Evolutionary conservation across 2,329 filamentous ascomycete genomes (phyloP).

Genomic region (Chrysoporthe deuterocubensis): DNA sequence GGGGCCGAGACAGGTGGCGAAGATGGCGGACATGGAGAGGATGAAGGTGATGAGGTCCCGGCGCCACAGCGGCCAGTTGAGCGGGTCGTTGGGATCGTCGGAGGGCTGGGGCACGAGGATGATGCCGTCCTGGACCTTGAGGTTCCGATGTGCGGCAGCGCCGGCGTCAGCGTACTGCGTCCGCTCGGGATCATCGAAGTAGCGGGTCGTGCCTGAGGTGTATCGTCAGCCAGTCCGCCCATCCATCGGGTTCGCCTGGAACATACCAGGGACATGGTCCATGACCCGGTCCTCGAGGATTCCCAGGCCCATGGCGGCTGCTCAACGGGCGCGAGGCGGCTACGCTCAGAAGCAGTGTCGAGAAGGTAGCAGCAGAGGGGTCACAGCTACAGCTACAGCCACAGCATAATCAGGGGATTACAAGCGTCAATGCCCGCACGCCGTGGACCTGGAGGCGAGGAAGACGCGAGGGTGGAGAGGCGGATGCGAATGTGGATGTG

Average conservation of each 20-base stretch:
- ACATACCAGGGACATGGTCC: conserved; percentile 74
- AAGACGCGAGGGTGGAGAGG: no score
- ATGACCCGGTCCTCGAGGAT: conserved; percentile 71
- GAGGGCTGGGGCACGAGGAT: conserved; percentile 90
- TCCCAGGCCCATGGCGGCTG: conserved; percentile 66
- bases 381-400: neutral
- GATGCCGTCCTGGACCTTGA: conserved; percentile 68
- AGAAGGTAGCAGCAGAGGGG: neutral
- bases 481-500: neutral
- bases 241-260: no score
- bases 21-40: conserved; percentile 79
- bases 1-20: conserved; percentile 82
- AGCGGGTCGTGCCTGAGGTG: conserved; percentile 60
- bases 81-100: conserved; percentile 87
- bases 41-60: conserved; percentile 80
- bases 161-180: conserved; percentile 47
- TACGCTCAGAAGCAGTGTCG: neutral
- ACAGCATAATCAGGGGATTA: neutral
- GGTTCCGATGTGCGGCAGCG: conserved; percentile 67
- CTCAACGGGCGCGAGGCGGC: neutral
- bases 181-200: conserved; percentile 63
- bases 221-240: conserved; percentile 12
- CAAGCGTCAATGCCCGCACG: neutral
- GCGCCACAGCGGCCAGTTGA: conserved; percentile 84
- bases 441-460: neutral